These are phyloP conservation scores for Yamadazyma atmosphaerica DNA, from an alignment of 1,139 yeast genomes.

Conservation along the genomic window DNA sequence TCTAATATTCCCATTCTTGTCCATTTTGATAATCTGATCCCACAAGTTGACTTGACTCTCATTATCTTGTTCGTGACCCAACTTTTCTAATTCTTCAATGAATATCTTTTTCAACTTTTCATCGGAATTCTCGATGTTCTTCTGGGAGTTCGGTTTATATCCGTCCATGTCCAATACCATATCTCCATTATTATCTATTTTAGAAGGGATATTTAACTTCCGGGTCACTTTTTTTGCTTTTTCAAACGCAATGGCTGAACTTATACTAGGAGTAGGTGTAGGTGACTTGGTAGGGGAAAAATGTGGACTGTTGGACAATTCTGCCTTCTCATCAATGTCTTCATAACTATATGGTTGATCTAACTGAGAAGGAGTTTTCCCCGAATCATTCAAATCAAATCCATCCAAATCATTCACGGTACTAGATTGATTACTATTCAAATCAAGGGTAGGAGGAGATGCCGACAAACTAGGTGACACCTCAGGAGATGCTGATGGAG, in stretches of 20 bases:
- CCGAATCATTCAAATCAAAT: slow-evolving; percentile 30
- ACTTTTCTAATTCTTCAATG: slow-evolving; percentile 49
- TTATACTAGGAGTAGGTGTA: slow-evolving; percentile 24
- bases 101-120: slow-evolving; percentile 71
- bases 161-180: slow-evolving; percentile 94
- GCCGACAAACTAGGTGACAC: slow-evolving; percentile 33
- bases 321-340: slow-evolving; percentile 30
- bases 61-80: slow-evolving; percentile 19
- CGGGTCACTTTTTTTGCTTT: slow-evolving; percentile 69
- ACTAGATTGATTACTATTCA: slow-evolving; percentile 17
- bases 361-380: background rate
- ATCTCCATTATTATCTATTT: slow-evolving; percentile 87
- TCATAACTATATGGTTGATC: slow-evolving; percentile 7
- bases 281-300: slow-evolving; percentile 17
- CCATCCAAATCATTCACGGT: slow-evolving; percentile 32
- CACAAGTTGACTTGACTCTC: slow-evolving; percentile 17
- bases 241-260: slow-evolving; percentile 52
- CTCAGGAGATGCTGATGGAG: slow-evolving; percentile 74
- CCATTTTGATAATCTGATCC: slow-evolving; percentile 34
- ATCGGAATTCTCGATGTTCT: slow-evolving; percentile 68
- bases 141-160: slow-evolving; percentile 78
- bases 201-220: slow-evolving; percentile 83
- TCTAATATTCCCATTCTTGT: slow-evolving; percentile 18
- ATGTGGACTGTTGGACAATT: slow-evolving; percentile 23
- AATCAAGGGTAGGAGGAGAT: slow-evolving; percentile 14